These are phyloP conservation scores for Ramaria sp. DNA, from an alignment of 768 basidiomycete genomes.

Conservation along the genomic window DNA sequence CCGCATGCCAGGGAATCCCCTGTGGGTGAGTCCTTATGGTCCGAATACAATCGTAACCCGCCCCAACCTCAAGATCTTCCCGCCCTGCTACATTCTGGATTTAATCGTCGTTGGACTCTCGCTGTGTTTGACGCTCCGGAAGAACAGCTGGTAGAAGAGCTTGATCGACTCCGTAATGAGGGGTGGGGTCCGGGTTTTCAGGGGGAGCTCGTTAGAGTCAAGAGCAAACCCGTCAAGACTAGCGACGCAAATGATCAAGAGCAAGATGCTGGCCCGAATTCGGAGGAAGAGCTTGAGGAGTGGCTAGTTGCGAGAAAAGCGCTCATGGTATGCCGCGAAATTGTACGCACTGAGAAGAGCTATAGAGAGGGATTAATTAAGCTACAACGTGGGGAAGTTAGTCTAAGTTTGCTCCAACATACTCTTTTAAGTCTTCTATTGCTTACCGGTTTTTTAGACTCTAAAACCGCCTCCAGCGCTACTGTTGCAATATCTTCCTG, in stretches of 20 bases:
- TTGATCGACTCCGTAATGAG: slow-evolving; percentile 19
- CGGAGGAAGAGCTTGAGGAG: slow-evolving; percentile 15
- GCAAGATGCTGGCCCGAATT: neutral
- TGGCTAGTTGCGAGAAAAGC: slow-evolving; percentile 31
- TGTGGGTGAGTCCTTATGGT: neutral
- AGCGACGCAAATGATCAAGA: neutral
- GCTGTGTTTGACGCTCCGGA: slow-evolving; percentile 24
- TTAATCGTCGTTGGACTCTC: slow-evolving; percentile 20
- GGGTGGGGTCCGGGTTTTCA: slow-evolving; percentile 12
- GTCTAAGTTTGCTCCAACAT: slow-evolving; percentile 9
- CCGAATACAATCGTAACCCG: neutral
- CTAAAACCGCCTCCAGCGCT: slow-evolving; percentile 30
- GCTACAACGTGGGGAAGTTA: slow-evolving; percentile 26
- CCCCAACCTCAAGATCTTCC: neutral
- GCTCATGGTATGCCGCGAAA: slow-evolving; percentile 35
- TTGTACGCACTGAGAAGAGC: slow-evolving; percentile 35
- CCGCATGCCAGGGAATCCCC: neutral
- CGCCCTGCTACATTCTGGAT: slow-evolving; percentile 6
- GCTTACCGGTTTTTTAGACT: slow-evolving; percentile 9
- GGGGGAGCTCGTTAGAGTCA: slow-evolving; percentile 1
- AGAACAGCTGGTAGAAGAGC: slow-evolving; percentile 20
- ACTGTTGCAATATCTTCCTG: slow-evolving; percentile 40
- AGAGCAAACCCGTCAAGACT: neutral
- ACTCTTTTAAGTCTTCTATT: slow-evolving; percentile 13
- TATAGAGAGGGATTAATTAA: slow-evolving; percentile 29